Percentiles rank a stretch among this genome's conserved stretches.
phyloP scores from a whole-genome alignment of 2,329 filamentous ascomycete species.

The Helminthosporium solani region DNA sequence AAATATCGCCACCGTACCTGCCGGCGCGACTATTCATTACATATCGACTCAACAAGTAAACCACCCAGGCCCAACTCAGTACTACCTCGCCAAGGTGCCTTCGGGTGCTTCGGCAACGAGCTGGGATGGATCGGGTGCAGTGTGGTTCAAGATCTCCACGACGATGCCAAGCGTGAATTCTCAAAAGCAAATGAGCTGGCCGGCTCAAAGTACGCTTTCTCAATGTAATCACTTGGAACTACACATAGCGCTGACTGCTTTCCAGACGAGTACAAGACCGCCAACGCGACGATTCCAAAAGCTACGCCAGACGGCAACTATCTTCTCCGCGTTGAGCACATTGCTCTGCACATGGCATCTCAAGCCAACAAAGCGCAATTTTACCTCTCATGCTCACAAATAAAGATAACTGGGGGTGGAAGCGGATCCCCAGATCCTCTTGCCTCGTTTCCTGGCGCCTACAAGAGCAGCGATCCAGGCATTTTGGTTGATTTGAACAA shows the following conservation, averaged over 20 bases:
- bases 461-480: constrained; percentile 27
- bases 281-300: constrained; percentile 39
- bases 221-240: background rate
- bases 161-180: constrained; percentile 28
- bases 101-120: constrained; percentile 20
- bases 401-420: constrained; percentile 46
- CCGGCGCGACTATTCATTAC: constrained; percentile 30
- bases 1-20: constrained; percentile 23
- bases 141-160: constrained; percentile 33
- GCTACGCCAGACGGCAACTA: constrained; percentile 43
- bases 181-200: constrained; percentile 33
- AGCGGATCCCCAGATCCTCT: constrained; percentile 39
- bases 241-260: background rate
- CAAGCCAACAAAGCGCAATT: constrained; percentile 38
- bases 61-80: constrained; percentile 33
- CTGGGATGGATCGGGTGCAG: constrained; percentile 29
- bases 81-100: constrained; percentile 33
- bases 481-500: constrained; percentile 26
- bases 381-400: constrained; percentile 46
- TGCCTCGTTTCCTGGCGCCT: constrained; percentile 25
- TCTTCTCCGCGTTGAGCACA: constrained; percentile 42
- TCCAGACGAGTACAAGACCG: constrained; percentile 29
- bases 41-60: constrained; percentile 35
- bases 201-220: constrained; percentile 25
- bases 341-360: constrained; percentile 40